Conservation (phyloP, 306 rosid species). For the Vigna nakashimae region DNA sequence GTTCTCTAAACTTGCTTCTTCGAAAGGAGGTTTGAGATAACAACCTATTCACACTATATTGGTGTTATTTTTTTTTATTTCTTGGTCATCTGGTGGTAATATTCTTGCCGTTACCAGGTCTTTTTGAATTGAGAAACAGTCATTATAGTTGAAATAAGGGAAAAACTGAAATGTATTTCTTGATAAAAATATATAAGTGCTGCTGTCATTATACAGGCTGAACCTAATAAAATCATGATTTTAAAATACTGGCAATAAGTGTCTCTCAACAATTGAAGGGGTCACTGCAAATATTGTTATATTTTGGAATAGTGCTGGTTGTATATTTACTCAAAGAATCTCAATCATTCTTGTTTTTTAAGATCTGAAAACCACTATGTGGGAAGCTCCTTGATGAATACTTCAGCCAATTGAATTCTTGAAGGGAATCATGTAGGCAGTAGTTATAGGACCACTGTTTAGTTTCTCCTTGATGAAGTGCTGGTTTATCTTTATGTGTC, state of each 20-base stretch:
- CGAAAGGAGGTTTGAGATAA: constrained; percentile 83
- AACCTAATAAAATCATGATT: not conserved
- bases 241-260: not conserved
- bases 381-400: no score
- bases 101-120: constrained; percentile 21
- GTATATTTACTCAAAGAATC: not conserved
- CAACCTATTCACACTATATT: constrained; percentile 40
- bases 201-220: not conserved
- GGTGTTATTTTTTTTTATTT: constrained; percentile 37
- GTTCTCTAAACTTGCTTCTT: constrained; percentile 93
- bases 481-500: no score
- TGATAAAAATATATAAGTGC: not conserved
- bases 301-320: not conserved
- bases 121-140: constrained; percentile 29
- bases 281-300: not conserved
- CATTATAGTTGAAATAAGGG: constrained; percentile 18
- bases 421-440: no score
- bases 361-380: no score
- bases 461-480: no score
- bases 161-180: not conserved
- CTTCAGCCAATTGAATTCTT: no score
- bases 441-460: no score
- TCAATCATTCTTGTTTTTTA: no score
- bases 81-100: constrained; percentile 28
- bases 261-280: not conserved